A percentile compares a stretch with the other conserved stretches of the same genome.
Conservation (phyloP, 176 grass and related monocot genomes). For the Ampelocalamus luodianensis region DNA sequence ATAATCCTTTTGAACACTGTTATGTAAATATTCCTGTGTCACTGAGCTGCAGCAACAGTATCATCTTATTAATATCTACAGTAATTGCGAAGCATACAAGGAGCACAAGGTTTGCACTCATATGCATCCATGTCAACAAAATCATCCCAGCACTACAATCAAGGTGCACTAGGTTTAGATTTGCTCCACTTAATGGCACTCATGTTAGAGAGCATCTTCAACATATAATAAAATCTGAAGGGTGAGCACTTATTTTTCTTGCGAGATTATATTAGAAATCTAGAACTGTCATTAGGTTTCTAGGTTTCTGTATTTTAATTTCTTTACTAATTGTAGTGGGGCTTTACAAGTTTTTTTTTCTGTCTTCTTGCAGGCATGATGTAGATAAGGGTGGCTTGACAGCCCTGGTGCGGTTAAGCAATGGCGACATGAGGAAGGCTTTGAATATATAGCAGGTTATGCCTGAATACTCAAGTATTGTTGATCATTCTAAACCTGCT, state of each 20-base stretch:
- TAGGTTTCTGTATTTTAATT: neutral
- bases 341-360: neutral
- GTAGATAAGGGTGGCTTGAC: too few species aligned
- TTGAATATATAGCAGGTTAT: too few species aligned
- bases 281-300: neutral
- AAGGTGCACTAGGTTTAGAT: conserved; percentile 97
- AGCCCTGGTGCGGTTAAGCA: too few species aligned
- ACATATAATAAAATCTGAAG: conserved; percentile 92
- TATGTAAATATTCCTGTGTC: too few species aligned
- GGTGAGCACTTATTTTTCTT: conserved; percentile 46
- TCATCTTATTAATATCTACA: too few species aligned
- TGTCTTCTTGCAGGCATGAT: too few species aligned
- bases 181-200: conserved; percentile 86
- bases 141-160: conserved; percentile 97
- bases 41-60: too few species aligned
- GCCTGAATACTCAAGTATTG: too few species aligned
- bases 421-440: too few species aligned
- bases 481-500: too few species aligned
- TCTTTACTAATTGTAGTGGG: conserved; percentile 1
- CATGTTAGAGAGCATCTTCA: conserved; percentile 80
- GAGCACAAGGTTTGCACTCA: conserved; percentile 98
- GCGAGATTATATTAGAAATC: neutral
- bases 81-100: conserved; percentile 98
- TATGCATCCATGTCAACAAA: conserved; percentile 98
- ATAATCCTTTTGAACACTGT: too few species aligned